Percentiles rank a stretch among this genome's conserved stretches.
phyloP scores from a whole-genome alignment of 306 rosid species.

The Vigna angularis region DNA sequence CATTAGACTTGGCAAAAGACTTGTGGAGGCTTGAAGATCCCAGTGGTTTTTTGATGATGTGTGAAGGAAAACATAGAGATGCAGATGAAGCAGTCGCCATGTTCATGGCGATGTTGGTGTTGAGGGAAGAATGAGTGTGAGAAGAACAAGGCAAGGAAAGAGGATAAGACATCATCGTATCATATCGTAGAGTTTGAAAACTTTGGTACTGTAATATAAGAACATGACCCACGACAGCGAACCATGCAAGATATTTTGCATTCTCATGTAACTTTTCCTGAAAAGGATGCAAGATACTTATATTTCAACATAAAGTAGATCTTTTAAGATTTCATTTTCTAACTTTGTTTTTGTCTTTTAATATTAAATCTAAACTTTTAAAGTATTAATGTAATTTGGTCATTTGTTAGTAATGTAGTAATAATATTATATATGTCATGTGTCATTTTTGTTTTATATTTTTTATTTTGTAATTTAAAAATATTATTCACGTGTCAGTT shows the following conservation, averaged over 20 bases:
- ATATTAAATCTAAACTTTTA: too few species aligned
- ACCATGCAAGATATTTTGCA: constrained; percentile 48
- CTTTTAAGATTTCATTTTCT: too few species aligned
- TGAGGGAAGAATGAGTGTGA: constrained; percentile 37
- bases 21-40: constrained; percentile 30
- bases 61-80: constrained; percentile 41
- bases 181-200: constrained; percentile 15
- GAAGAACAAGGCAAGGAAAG: constrained; percentile 17
- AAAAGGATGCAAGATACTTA: constrained; percentile 26
- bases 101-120: constrained; percentile 25
- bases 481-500: too few species aligned
- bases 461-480: too few species aligned
- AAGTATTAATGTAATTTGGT: too few species aligned
- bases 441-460: too few species aligned
- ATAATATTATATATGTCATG: too few species aligned
- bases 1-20: constrained; percentile 28
- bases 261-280: not conserved
- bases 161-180: constrained; percentile 46
- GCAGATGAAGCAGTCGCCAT: constrained; percentile 42
- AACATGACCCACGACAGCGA: not conserved
- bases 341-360: too few species aligned
- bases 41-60: not conserved
- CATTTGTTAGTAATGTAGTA: too few species aligned
- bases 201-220: not conserved
- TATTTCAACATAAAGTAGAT: not conserved